A percentile compares a stretch with the other conserved stretches of the same genome.
Conservation (phyloP, 1,139 yeast genomes). For the Kurtzmaniella quercitrusa region DNA sequence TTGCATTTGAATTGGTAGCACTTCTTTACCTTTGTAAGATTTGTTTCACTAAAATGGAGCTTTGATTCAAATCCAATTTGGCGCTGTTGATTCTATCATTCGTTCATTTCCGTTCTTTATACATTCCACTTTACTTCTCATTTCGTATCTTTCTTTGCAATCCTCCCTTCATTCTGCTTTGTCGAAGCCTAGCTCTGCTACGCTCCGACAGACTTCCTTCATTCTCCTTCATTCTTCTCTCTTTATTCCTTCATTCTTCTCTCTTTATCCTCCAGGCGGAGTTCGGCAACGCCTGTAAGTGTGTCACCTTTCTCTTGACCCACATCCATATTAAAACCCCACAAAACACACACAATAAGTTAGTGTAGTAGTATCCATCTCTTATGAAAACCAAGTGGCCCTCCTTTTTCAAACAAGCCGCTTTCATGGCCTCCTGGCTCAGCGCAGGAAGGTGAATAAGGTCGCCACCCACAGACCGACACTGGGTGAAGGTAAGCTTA, state of each 20-base stretch:
- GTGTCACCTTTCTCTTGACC: conserved; percentile 55
- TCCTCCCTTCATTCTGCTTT: too few species aligned
- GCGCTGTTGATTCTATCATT: too few species aligned
- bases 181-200: too few species aligned
- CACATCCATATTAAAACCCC: conserved; percentile 71
- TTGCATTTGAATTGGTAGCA: too few species aligned
- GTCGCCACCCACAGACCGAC: conserved; percentile 27
- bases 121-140: too few species aligned
- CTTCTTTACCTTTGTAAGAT: too few species aligned
- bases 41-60: too few species aligned
- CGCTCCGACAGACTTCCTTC: too few species aligned
- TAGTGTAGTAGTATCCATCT: conserved; percentile 87
- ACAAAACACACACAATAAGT: conserved; percentile 59
- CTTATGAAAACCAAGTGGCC: conserved; percentile 53
- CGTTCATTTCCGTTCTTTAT: too few species aligned
- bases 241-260: background rate
- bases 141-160: too few species aligned
- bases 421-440: conserved; percentile 33
- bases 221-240: too few species aligned
- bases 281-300: conserved; percentile 59
- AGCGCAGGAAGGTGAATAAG: conserved; percentile 13
- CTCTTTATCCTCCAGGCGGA: conserved; percentile 61
- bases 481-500: conserved; percentile 61
- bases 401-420: conserved; percentile 45
- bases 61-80: too few species aligned